Evolutionary conservation across 1,139 yeast genomes (phyloP), one percentile per base, ranked within the genome.

Genomic region (Suhomyces wounanorum): DNA sequence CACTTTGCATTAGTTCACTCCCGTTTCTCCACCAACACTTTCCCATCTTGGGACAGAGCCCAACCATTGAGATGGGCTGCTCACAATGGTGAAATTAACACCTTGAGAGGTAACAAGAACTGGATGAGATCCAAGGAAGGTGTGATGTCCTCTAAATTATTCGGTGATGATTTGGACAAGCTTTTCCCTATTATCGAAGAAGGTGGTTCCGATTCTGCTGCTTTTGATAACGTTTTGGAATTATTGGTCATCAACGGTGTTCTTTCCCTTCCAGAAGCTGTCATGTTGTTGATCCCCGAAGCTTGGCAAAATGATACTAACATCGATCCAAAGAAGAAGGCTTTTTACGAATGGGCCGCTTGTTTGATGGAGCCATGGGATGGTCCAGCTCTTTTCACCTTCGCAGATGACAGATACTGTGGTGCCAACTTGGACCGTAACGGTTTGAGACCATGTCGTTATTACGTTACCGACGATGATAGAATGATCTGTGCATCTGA

Each of bases 71-170:
- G 99, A 70, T 87, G 95, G 87, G 92, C 96, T 38, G 99, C 99
- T 42, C 99, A 94, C 75, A 94, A 94, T 70, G 99, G 99, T 79
- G 99, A 94, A 74, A 94, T 94, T 70, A 94, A 94, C 73, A 92
- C 99, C 42, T 78, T 94, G 67, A 83, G 98, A 70, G 99, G 99
- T 63, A 94, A 94, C 81, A 94, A 91, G 73, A 94, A 94, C 72
- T 94, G 98, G 98, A 92, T 94, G 97, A 84, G 97, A 63, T 95
- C 99, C 42, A 89, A 96, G 72, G 99, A 94, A 77, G 98, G 98
- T 74, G 90, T 92, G 46, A 90, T 94, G 97, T 79, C 83, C 43
- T 88, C 96, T 3, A 79, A 83, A 53, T 79, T 89, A 55, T 92
- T 94, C 68, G 97, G 96, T 58, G 97, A 90, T 49, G 96, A 90